phyloP scores from a whole-genome alignment of 441 rosid species.

The Oxalis stricta region DNA sequence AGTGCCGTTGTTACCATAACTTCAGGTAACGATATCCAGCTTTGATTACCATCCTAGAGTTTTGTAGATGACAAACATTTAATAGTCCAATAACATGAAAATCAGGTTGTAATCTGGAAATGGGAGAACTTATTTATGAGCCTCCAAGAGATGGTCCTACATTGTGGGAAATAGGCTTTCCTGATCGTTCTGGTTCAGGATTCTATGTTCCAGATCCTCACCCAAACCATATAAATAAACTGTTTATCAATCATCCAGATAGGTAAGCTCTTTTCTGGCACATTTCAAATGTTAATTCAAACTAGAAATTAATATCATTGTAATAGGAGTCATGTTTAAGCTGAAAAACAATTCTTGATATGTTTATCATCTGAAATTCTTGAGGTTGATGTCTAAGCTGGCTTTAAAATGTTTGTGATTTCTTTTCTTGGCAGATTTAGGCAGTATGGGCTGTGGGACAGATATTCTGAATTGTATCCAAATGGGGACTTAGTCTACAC shows the following conservation, averaged over 20 bases:
- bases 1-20: constrained; percentile 22
- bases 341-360: not conserved
- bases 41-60: not conserved
- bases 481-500: constrained; percentile 46
- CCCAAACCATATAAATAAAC: constrained; percentile 27
- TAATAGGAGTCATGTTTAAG: not conserved
- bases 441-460: constrained; percentile 78
- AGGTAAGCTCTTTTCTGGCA: constrained; percentile 16
- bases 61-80: not conserved
- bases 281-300: not conserved
- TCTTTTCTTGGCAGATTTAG: constrained; percentile 39
- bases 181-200: constrained; percentile 51
- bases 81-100: not conserved
- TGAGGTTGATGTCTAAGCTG: not conserved
- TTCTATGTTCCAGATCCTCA: constrained; percentile 57
- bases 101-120: constrained; percentile 17
- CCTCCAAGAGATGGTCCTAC: constrained; percentile 50
- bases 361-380: not conserved
- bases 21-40: constrained; percentile 20
- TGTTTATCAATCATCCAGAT: constrained; percentile 26
- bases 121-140: constrained; percentile 25
- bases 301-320: not conserved
- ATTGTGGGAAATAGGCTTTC: constrained; percentile 66
- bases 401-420: not conserved
- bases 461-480: constrained; percentile 65